These are phyloP conservation scores for Yarrowia sp. DNA, from an alignment of 805 yeast genomes.

Conservation along the genomic window DNA sequence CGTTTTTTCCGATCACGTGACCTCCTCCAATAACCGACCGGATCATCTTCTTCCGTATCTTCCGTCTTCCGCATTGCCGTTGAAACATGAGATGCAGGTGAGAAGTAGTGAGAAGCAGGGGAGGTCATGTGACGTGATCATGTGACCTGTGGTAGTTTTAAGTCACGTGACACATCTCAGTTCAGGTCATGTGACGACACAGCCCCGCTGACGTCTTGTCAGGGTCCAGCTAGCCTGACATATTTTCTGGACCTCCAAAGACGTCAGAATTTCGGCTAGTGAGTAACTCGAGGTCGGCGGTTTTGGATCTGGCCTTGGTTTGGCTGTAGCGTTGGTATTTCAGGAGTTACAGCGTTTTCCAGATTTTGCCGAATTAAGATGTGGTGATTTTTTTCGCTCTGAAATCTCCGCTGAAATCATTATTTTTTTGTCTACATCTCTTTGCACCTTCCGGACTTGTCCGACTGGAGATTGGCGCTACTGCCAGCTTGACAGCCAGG, in stretches of 20 bases:
- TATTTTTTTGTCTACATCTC: no score
- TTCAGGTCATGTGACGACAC: neutral
- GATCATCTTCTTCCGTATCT: neutral
- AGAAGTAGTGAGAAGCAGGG: neutral
- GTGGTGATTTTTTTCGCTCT: no score
- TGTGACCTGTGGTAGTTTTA: no score
- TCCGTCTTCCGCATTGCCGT: neutral
- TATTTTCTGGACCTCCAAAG: neutral
- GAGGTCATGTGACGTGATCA: neutral
- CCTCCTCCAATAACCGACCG: conserved; percentile 4
- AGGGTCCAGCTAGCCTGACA: neutral
- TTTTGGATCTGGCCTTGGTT: neutral
- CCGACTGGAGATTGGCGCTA: no score
- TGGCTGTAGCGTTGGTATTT: neutral
- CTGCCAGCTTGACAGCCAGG: no score
- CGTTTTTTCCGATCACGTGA: neutral
- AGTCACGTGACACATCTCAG: neutral
- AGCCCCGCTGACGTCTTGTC: neutral
- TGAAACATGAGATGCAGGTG: neutral
- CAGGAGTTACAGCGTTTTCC: neutral
- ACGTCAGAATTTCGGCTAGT: neutral
- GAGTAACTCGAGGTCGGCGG: neutral
- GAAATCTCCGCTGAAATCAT: no score
- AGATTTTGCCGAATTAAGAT: no score
- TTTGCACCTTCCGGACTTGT: no score